phyloP scores from a whole-genome alignment of 148 eudicot genomes.

The Camellia granthamiana region DNA sequence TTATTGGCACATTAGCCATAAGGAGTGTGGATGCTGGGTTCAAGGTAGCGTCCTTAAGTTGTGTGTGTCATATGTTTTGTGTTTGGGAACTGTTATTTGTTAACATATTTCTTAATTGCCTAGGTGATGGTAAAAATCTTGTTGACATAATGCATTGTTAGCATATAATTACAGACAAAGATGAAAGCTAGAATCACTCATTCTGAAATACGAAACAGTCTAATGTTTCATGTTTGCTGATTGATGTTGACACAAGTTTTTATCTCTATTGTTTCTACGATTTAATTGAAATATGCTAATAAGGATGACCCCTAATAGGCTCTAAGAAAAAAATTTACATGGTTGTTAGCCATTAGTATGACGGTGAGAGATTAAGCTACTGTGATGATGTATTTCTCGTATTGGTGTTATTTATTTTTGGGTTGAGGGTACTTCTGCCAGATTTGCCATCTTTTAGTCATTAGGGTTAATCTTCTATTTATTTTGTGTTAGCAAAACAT shows the following conservation, averaged over 20 bases:
- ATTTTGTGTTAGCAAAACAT: no score
- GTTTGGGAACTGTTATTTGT: neutral
- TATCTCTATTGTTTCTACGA: neutral
- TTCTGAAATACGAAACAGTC: neutral
- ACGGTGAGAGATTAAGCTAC: no score
- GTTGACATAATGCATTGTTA: neutral
- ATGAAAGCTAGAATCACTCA: neutral
- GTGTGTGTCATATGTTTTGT: neutral
- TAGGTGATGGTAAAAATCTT: neutral
- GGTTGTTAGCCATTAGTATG: neutral
- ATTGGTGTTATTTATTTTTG: no score
- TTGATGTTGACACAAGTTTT: neutral
- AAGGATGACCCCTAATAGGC: neutral
- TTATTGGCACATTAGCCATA: conserved; percentile 89
- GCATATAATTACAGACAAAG: neutral
- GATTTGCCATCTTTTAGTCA: no score
- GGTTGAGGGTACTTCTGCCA: no score
- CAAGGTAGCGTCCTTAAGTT: conserved; percentile 52
- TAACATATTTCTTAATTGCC: neutral
- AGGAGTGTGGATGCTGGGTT: conserved; percentile 82
- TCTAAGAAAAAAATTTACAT: neutral
- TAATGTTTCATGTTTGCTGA: neutral
- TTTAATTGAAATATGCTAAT: neutral
- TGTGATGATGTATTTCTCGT: no score
- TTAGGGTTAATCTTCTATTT: no score